Evolutionary conservation across 2,329 filamentous ascomycete genomes (phyloP).

Genomic region (Ophiostoma quercus): DNA sequence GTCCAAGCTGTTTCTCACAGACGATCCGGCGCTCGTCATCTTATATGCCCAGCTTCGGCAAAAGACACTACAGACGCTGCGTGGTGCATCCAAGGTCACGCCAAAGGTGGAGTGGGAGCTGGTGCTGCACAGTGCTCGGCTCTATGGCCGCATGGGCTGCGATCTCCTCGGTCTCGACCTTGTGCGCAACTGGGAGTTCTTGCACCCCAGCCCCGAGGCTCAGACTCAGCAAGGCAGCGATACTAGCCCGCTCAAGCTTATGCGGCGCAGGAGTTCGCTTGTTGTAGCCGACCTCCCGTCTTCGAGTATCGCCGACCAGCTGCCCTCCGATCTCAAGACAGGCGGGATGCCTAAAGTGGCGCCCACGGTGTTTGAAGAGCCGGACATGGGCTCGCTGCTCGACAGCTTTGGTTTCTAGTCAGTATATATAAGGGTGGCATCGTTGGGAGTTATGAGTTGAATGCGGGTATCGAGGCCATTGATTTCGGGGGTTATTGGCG

Average conservation of each 20-base stretch:
- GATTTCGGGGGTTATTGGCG: neutral
- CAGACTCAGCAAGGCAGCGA: slow-evolving; percentile 35
- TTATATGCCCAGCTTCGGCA: slow-evolving; percentile 82
- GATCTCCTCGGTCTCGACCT: slow-evolving; percentile 83
- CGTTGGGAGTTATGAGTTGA: neutral
- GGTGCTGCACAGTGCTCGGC: slow-evolving; percentile 73
- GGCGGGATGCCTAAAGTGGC: slow-evolving; percentile 49
- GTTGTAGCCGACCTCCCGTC: slow-evolving; percentile 69
- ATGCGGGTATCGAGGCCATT: neutral
- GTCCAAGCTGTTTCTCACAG: slow-evolving; percentile 75
- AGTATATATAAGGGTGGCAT: neutral
- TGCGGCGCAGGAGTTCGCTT: slow-evolving; percentile 67
- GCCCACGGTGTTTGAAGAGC: slow-evolving; percentile 81
- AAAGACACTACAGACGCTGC: slow-evolving; percentile 74
- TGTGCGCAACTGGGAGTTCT: slow-evolving; percentile 77
- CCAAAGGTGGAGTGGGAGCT: slow-evolving; percentile 82
- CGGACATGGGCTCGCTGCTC: slow-evolving; percentile 79
- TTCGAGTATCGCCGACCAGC: slow-evolving; percentile 32
- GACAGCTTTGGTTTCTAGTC: slow-evolving; percentile 85
- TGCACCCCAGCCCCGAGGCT: slow-evolving; percentile 42
- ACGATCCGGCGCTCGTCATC: slow-evolving; percentile 83
- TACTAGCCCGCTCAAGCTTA: slow-evolving; percentile 53
- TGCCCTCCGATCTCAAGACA: slow-evolving; percentile 40
- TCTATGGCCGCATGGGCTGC: slow-evolving; percentile 90
- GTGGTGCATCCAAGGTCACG: slow-evolving; percentile 75